Percentiles rank a stretch among this genome's conserved stretches.
phyloP scores from a whole-genome alignment of 2,329 filamentous ascomycete genomes.

The Reticulascus tulasneorum region DNA sequence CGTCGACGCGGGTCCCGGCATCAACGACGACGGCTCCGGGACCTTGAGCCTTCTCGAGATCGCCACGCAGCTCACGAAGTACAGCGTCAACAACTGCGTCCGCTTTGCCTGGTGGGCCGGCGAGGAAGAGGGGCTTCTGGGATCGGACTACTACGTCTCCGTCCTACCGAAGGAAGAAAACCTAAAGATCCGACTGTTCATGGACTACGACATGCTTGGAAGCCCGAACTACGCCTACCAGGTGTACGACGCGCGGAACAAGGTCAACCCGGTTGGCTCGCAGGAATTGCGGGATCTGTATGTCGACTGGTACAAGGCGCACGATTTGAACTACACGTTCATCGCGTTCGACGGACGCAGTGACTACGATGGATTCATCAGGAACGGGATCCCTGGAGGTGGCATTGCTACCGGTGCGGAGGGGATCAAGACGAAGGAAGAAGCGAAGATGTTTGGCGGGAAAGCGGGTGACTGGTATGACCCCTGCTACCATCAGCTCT shows the following conservation, averaged over 20 bases:
- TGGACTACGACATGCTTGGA: conserved; percentile 70
- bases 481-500: conserved; percentile 58
- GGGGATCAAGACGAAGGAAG: conserved; percentile 66
- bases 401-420: conserved; percentile 78
- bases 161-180: conserved; percentile 55
- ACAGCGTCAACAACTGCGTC: conserved; percentile 60
- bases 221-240: conserved; percentile 63
- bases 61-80: conserved; percentile 54
- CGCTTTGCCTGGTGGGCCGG: conserved; percentile 66
- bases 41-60: conserved; percentile 59
- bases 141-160: conserved; percentile 58
- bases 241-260: conserved; percentile 70
- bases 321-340: conserved; percentile 63
- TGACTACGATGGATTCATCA: conserved; percentile 76
- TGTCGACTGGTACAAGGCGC: conserved; percentile 59
- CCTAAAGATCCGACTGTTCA: conserved; percentile 58
- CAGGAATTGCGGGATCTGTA: conserved; percentile 66
- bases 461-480: conserved; percentile 58
- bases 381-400: conserved; percentile 67
- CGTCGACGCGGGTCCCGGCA: conserved; percentile 62
- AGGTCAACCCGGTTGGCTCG: conserved; percentile 65
- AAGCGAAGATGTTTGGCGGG: conserved; percentile 67
- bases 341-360: conserved; percentile 75
- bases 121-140: conserved; percentile 63
- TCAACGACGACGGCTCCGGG: conserved; percentile 76